Evolutionary conservation across 805 yeast species (phyloP).

Genomic region (Ogataea methylovora): DNA sequence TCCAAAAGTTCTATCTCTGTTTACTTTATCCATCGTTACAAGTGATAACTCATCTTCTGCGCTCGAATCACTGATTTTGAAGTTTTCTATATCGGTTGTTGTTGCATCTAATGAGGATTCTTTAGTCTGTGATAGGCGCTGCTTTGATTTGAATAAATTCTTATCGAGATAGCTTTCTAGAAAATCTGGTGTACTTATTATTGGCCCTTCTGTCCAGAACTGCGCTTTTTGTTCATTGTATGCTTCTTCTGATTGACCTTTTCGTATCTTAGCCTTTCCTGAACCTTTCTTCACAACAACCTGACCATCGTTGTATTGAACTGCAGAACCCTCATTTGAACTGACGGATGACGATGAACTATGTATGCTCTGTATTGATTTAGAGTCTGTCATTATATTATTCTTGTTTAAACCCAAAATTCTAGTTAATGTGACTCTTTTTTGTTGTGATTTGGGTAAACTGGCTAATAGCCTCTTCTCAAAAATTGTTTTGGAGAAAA

Average conservation of each 20-base stretch:
- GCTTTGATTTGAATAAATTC: constrained; percentile 14
- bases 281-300: constrained; percentile 38
- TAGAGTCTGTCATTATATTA: background rate
- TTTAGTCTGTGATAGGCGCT: too few relatives aligned
- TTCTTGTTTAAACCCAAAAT: background rate
- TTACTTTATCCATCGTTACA: constrained; percentile 42
- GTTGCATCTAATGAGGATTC: too few relatives aligned
- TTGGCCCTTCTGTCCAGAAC: constrained; percentile 53
- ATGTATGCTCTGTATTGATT: constrained; percentile 34
- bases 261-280: constrained; percentile 45
- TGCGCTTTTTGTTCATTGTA: constrained; percentile 42
- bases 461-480: too few relatives aligned
- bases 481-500: too few relatives aligned
- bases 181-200: constrained; percentile 30
- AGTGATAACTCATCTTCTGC: too few relatives aligned
- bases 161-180: constrained; percentile 1
- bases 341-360: constrained; percentile 13
- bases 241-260: constrained; percentile 65
- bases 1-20: constrained; percentile 46
- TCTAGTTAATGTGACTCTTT: background rate
- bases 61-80: too few relatives aligned
- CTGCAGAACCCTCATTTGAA: too few relatives aligned
- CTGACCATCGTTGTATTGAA: constrained; percentile 28
- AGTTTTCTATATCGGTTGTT: background rate
- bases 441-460: background rate